Base-by-base conservation (phyloP, 352 stramenopile genomes). In the Aphanomyces invadans region DNA sequence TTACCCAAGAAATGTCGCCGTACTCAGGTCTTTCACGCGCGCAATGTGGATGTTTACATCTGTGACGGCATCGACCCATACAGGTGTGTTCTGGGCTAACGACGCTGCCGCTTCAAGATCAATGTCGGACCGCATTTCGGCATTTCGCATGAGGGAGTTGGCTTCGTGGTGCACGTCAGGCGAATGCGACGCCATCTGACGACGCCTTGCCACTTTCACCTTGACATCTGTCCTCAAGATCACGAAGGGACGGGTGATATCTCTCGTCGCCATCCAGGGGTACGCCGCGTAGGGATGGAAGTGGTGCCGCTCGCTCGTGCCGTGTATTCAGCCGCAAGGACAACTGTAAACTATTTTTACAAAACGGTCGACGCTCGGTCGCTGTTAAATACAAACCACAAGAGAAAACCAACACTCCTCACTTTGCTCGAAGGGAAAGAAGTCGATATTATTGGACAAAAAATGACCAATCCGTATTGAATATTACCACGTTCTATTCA, bases 21-120 rank as follows among this genome's bases (percentile, higher is more conserved):
- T 77, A 94, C 85, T 92, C 77, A 88, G 81, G 44, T 78, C 76
- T 66, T 88, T 90, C 56, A 94, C 89, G 38, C 80, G 76, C 7
- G 79, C 76, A 67, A 94, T 83, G 45, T 94, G 81, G 71, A 87
- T 77, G 68, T 94, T 92, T 19, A 81, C 84, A 60, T 83, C 80
- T 45, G 76, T 83, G 49, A 94, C 85, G 60, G 90, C 79, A 52
- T 89, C 79, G 54, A 94, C 85, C 85, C 85, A 94, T 0, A 66
- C 80, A 38, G 85, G 85, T 23, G 83, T 73, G 29, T 57, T 33
- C 48, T 87, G 71, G 3, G 66, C 68, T 29, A 76, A 71, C 21
- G 72, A 73, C 10, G 73, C 73, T 21, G 69, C 70, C 49, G 77
- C 77, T 65, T 73, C 65, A 17, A 81, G 71, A 45, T 74, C 62